Base-by-base conservation (phyloP, 306 rosid genomes). In the Medicago lupulina region DNA sequence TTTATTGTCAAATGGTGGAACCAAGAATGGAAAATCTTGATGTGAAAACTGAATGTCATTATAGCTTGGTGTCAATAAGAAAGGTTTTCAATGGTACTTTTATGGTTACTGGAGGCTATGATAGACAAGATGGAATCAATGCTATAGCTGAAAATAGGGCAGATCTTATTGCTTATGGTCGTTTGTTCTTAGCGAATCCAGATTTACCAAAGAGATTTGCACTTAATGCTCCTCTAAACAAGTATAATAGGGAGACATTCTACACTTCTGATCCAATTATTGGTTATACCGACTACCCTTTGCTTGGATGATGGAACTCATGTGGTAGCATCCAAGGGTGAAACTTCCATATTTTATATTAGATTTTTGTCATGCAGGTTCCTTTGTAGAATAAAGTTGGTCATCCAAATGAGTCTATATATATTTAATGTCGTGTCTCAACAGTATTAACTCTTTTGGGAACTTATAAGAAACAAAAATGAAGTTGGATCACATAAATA, bases 231-330 rank as follows among this genome's bases (percentile, higher is more conserved):
- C 51, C 51, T 46, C 51, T 46, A 0, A 46, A 46, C 15, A 46
- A 46, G 51, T 46, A 46, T 46, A 12, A 46, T 0, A 46, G 51
- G 51, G 16, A 46, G 51, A 46, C 51, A 46, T 46, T 46, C 51
- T 46, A 46, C 51, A 5, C 16, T 46, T 13, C 51, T 4, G 51
- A 46, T 13, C 51, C 51, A 1, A 6, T 46, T 46, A 0, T 46
- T 4, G 51, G 51, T 46, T 46, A 46, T 46, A 46, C 51, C 1
- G 51, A 46, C 5, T 46, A 46, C 16, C 51, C 51, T 43, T 85
- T 87, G 83, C 87, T 92, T 15, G 83, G 80, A 64, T 79, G 43
- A 70, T 10, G 57, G 38, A 78, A 63, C 38, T 9, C 44, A 1
- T 11, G 31, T 3, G 25, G 74, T 47, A 38, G 18, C 12, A 40